These are phyloP conservation scores for Licmophora abbreviata DNA, from an alignment of 108 stramenopile genomes.

Conservation along the genomic window DNA sequence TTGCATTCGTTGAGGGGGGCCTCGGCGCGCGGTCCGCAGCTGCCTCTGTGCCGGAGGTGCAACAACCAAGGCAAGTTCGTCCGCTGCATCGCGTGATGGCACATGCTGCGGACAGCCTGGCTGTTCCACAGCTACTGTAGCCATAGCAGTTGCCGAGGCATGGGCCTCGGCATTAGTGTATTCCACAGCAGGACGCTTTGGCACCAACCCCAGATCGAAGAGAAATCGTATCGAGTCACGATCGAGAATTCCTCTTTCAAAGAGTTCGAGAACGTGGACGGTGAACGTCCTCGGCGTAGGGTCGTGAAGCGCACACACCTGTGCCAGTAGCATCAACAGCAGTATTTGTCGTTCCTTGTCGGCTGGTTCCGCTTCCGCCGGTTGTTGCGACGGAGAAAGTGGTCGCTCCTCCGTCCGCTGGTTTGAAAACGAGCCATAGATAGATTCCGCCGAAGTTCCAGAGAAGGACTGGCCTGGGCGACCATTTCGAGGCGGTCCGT, in stretches of 20 bases:
- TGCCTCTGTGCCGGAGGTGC: no score
- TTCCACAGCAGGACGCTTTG: no score
- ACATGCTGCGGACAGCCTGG: no score
- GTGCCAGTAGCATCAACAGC: constrained; percentile 84
- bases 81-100: not conserved
- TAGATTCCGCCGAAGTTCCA: no score
- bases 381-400: no score
- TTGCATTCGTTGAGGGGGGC: no score
- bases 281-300: constrained; percentile 92
- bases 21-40: no score
- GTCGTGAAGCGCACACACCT: constrained; percentile 86
- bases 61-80: constrained; percentile 6
- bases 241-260: constrained; percentile 85
- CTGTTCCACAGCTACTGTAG: not conserved
- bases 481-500: no score
- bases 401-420: no score
- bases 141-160: not conserved
- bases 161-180: constrained; percentile 4
- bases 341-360: constrained; percentile 75
- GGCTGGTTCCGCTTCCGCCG: no score
- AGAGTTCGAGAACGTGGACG: constrained; percentile 80
- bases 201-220: constrained; percentile 85
- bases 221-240: constrained; percentile 76
- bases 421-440: no score
- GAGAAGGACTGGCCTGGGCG: no score